phyloP scores from a whole-genome alignment of 2,329 filamentous ascomycete genomes.

The Stenocarpella maydis region DNA sequence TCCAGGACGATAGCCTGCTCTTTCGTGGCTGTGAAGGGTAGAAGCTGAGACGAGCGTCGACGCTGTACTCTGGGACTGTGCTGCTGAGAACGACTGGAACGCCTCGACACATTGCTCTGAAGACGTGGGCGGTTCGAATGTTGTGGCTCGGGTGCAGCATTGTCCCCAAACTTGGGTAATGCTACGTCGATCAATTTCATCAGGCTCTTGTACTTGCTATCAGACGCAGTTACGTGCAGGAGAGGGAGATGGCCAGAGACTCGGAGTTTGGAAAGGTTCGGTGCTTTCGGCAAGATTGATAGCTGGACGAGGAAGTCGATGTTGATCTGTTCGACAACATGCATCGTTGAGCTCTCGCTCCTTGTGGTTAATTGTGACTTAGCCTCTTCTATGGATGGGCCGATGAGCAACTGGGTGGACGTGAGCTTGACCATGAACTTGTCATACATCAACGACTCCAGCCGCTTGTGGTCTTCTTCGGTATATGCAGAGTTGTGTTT shows the following conservation, averaged over 20 bases:
- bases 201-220: conserved; percentile 94
- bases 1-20: conserved; percentile 82
- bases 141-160: conserved; percentile 54
- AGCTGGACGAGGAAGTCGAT: conserved; percentile 96
- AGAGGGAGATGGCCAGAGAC: conserved; percentile 92
- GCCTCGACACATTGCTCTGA: conserved; percentile 53
- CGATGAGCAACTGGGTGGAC: conserved; percentile 94
- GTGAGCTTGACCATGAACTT: conserved; percentile 93
- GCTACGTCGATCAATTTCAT: conserved; percentile 98
- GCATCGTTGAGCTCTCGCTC: conserved; percentile 75
- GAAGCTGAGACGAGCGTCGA: conserved; percentile 72
- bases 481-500: conserved; percentile 90
- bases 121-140: conserved; percentile 54
- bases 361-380: conserved; percentile 79
- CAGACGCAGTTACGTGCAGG: conserved; percentile 89
- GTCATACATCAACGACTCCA: conserved; percentile 97
- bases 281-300: conserved; percentile 95
- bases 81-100: conserved; percentile 37
- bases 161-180: conserved; percentile 76
- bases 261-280: conserved; percentile 89
- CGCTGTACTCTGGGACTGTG: conserved; percentile 42
- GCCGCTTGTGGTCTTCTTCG: conserved; percentile 84
- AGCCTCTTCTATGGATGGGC: conserved; percentile 89
- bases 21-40: conserved; percentile 65
- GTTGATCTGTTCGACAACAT: conserved; percentile 96